phyloP scores from a whole-genome alignment of 805 yeast species.

The Maudiozyma barnettii region DNA sequence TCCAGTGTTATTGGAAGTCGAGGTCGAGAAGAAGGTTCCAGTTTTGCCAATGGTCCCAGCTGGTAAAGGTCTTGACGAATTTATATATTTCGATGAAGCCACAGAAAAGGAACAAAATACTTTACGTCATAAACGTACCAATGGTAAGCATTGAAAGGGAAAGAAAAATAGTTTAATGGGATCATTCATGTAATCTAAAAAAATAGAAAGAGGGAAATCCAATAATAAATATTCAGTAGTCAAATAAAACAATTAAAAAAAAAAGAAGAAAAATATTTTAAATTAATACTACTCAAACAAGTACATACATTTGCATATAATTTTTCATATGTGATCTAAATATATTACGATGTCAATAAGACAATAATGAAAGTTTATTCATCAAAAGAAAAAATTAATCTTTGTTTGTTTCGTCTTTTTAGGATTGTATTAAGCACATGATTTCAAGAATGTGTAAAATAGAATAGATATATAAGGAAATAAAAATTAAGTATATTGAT shows the following conservation, averaged over 20 bases:
- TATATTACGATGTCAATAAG: neutral
- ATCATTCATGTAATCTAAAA: neutral
- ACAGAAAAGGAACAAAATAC: slow-evolving; percentile 63
- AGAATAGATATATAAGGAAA: too few relatives aligned
- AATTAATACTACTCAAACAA: neutral
- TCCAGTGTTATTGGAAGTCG: slow-evolving; percentile 84
- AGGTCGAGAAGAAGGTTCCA: slow-evolving; percentile 83
- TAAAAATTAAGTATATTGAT: neutral
- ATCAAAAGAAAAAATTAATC: neutral
- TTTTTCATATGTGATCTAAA: neutral
- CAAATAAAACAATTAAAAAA: too few relatives aligned
- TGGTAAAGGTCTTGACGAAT: slow-evolving; percentile 90
- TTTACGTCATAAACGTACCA: slow-evolving; percentile 63
- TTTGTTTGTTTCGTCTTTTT: too few relatives aligned
- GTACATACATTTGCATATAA: neutral
- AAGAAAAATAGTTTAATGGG: too few relatives aligned
- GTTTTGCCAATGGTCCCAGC: slow-evolving; percentile 98
- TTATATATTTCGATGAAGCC: slow-evolving; percentile 75
- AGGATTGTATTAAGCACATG: too few relatives aligned
- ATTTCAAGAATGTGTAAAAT: too few relatives aligned
- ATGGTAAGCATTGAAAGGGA: slow-evolving; percentile 46
- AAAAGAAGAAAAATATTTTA: neutral
- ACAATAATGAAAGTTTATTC: neutral
- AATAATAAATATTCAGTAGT: too few relatives aligned
- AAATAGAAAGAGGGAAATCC: neutral